Conservation (phyloP, 2,329 filamentous ascomycete genomes). For the Chaetomiaceae sp. region DNA sequence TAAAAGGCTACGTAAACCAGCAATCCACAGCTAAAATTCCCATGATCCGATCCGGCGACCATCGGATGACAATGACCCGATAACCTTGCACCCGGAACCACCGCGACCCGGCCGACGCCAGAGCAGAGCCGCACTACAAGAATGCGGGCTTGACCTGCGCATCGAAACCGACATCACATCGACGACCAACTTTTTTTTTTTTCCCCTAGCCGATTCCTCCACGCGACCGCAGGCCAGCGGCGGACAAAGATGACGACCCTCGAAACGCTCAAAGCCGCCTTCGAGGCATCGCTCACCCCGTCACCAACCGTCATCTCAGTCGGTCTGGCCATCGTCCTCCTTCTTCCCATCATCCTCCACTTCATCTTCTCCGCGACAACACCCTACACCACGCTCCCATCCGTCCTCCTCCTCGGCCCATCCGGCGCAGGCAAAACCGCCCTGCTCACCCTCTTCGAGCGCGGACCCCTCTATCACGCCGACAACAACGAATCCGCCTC, state of each 20-base stretch:
- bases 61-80: constrained; percentile 24
- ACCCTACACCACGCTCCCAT: constrained; percentile 65
- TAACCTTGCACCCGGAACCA: constrained; percentile 8
- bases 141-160: constrained; percentile 8
- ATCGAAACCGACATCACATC: background rate
- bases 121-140: constrained; percentile 7
- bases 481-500: constrained; percentile 1
- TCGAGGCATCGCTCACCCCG: constrained; percentile 56
- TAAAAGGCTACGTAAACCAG: constrained; percentile 1
- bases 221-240: background rate
- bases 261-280: constrained; percentile 30
- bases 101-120: constrained; percentile 5
- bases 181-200: background rate
- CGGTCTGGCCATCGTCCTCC: constrained; percentile 65
- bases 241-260: constrained; percentile 15
- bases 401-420: constrained; percentile 76
- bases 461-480: constrained; percentile 35
- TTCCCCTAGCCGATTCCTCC: background rate
- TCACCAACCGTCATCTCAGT: constrained; percentile 59
- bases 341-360: constrained; percentile 75
- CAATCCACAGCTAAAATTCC: constrained; percentile 11
- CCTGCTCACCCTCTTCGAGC: constrained; percentile 70
- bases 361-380: constrained; percentile 63
- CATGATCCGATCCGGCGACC: constrained; percentile 17
- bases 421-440: constrained; percentile 83